A percentile compares a stretch with the other conserved stretches of the same genome.
Evolutionary conservation across 1,284 basidiomycete genomes (phyloP).

Genomic region (Leccinum griseonigrum): DNA sequence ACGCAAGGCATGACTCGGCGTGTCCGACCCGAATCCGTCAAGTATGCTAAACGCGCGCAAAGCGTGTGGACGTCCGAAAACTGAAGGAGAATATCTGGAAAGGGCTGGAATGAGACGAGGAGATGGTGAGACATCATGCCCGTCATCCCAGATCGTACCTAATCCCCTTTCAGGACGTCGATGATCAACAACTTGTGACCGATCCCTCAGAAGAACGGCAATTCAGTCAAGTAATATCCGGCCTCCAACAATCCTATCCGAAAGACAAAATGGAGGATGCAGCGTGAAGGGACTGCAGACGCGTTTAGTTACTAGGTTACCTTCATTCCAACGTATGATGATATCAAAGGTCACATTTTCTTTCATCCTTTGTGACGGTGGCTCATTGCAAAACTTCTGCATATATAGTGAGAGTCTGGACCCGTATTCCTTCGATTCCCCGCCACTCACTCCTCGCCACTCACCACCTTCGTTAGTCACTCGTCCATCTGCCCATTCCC

Average conservation of each 20-base stretch:
- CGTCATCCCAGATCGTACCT: neutral
- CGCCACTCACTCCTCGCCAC: too few relatives aligned
- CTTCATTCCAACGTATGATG: too few relatives aligned
- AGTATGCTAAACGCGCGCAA: constrained; percentile 91
- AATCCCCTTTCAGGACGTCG: constrained; percentile 47
- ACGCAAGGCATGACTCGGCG: constrained; percentile 80
- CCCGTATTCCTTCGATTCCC: too few relatives aligned
- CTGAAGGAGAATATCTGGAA: constrained; percentile 99
- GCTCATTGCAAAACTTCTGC: too few relatives aligned
- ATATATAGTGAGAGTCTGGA: too few relatives aligned
- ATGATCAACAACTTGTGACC: constrained; percentile 46
- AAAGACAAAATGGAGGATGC: constrained; percentile 89
- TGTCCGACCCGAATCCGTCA: constrained; percentile 86
- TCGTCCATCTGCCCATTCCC: too few relatives aligned
- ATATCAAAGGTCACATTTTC: too few relatives aligned
- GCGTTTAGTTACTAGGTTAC: too few relatives aligned
- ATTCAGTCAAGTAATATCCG: constrained; percentile 84
- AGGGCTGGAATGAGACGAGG: constrained; percentile 56
- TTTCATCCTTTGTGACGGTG: too few relatives aligned
- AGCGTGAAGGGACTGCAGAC: too few relatives aligned
- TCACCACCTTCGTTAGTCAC: too few relatives aligned
- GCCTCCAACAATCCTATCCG: constrained; percentile 82
- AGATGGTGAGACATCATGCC: constrained; percentile 50
- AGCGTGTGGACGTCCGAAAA: constrained; percentile 94
- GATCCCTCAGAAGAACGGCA: constrained; percentile 67